phyloP scores from a whole-genome alignment of 352 stramenopile genomes.

The Globisporangium radiosum region DNA sequence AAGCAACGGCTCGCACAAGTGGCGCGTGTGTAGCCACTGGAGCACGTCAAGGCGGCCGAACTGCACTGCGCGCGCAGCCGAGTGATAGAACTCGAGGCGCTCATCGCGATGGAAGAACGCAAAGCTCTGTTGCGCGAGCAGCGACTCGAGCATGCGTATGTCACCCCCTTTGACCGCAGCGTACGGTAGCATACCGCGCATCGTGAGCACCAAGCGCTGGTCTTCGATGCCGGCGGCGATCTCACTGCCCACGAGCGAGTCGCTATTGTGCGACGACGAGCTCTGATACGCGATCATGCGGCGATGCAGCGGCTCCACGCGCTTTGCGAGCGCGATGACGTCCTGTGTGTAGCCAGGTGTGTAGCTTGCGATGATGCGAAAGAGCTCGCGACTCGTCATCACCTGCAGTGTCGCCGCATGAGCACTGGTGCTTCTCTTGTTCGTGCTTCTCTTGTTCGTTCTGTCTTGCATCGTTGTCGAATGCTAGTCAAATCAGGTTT shows the following conservation, averaged over 20 bases:
- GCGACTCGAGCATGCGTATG: constrained; percentile 1
- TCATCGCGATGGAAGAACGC: neutral
- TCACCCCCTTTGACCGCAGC: neutral
- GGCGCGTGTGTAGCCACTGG: constrained; percentile 2
- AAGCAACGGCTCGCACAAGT: neutral
- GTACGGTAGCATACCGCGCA: constrained; percentile 2
- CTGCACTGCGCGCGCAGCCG: neutral
- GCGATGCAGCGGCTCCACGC: neutral
- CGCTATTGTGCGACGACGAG: neutral
- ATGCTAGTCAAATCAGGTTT: no score
- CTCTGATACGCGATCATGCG: constrained; percentile 3
- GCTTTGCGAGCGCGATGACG: neutral
- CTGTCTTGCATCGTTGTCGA: no score
- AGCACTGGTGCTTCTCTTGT: no score
- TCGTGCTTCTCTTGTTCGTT: no score
- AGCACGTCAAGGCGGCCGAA: constrained; percentile 4
- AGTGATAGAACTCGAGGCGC: neutral
- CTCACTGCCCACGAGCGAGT: neutral
- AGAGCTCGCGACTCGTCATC: constrained; percentile 2
- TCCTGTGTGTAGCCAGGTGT: neutral
- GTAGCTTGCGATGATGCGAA: neutral
- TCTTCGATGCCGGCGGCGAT: no score
- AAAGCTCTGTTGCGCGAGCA: neutral
- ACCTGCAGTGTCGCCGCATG: neutral
- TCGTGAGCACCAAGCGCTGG: neutral